These are phyloP conservation scores for Nitzschia palea DNA, from an alignment of 108 stramenopile species.

Conservation along the genomic window DNA sequence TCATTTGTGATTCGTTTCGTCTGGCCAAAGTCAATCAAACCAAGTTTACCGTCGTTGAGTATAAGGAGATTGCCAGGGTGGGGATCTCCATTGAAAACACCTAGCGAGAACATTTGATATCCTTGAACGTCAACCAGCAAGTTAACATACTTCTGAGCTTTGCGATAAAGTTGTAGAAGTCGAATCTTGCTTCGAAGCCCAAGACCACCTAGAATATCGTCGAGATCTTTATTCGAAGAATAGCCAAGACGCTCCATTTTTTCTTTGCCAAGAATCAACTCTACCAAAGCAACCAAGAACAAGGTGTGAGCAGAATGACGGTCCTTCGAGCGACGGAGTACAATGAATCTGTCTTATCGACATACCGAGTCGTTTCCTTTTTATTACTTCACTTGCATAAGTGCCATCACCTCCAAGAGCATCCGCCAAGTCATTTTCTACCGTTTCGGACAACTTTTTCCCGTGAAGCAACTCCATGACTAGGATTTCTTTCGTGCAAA, in stretches of 20 bases:
- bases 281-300: not conserved
- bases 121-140: constrained; percentile 70
- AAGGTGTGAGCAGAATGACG: too few species aligned
- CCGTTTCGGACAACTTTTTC: constrained; percentile 49
- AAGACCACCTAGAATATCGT: not conserved
- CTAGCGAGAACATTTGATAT: constrained; percentile 66
- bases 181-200: constrained; percentile 5
- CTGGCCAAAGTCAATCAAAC: constrained; percentile 79
- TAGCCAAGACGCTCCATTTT: constrained; percentile 4
- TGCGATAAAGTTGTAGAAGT: constrained; percentile 36
- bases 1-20: constrained; percentile 43
- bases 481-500: constrained; percentile 61
- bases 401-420: constrained; percentile 42
- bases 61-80: constrained; percentile 59
- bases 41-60: constrained; percentile 50
- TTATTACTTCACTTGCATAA: constrained; percentile 40
- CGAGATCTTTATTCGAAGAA: not conserved
- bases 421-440: constrained; percentile 48
- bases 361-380: constrained; percentile 38
- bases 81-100: constrained; percentile 69
- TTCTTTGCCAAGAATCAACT: constrained; percentile 40
- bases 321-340: not conserved
- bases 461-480: constrained; percentile 75
- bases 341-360: not conserved
- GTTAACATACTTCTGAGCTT: constrained; percentile 39